A percentile compares a stretch with the other conserved stretches of the same genome.
Evolutionary conservation across 2,329 filamentous ascomycete species (phyloP).

Genomic region (Aspergillus eucalypticola): DNA sequence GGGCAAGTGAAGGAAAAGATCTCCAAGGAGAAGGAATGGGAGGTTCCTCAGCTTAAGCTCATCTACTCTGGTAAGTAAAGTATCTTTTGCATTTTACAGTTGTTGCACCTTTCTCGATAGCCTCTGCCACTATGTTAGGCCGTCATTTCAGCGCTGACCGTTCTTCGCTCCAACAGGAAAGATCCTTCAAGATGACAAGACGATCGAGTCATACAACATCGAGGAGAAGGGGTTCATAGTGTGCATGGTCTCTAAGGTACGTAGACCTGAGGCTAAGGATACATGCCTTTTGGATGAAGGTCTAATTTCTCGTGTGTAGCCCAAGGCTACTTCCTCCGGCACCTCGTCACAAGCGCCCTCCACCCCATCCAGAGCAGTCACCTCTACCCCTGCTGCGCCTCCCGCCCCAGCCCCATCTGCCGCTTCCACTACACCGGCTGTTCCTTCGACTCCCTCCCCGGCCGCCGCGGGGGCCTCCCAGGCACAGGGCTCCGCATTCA

Average conservation of each 20-base stretch:
- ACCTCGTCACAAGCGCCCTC: slow-evolving; percentile 40
- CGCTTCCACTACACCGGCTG: slow-evolving; percentile 43
- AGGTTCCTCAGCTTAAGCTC: slow-evolving; percentile 84
- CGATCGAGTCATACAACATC: slow-evolving; percentile 94
- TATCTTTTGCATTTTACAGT: slow-evolving; percentile 2
- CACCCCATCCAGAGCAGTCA: slow-evolving; percentile 40
- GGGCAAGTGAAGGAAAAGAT: slow-evolving; percentile 92
- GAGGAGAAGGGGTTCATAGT: slow-evolving; percentile 99
- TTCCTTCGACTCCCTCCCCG: slow-evolving; percentile 51
- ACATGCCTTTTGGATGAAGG: slow-evolving; percentile 8
- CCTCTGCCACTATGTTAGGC: slow-evolving; percentile 2
- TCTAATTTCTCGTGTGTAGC: slow-evolving; percentile 51
- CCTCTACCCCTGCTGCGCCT: slow-evolving; percentile 49
- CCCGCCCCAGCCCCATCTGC: slow-evolving; percentile 54
- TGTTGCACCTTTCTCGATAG: not conserved
- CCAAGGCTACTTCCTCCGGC: slow-evolving; percentile 61
- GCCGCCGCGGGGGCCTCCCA: slow-evolving; percentile 50
- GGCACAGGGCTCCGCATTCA: slow-evolving; percentile 50
- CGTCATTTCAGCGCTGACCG: slow-evolving; percentile 16
- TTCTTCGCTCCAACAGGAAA: slow-evolving; percentile 65
- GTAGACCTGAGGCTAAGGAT: not conserved
- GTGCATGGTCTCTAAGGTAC: slow-evolving; percentile 96
- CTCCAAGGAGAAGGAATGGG: slow-evolving; percentile 88
- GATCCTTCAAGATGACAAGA: slow-evolving; percentile 97
- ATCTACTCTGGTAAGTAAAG: slow-evolving; percentile 85